Evolutionary conservation across 331 rosid genomes (phyloP), one percentile per base, ranked within the genome.

Genomic region (Acacia pycnantha): DNA sequence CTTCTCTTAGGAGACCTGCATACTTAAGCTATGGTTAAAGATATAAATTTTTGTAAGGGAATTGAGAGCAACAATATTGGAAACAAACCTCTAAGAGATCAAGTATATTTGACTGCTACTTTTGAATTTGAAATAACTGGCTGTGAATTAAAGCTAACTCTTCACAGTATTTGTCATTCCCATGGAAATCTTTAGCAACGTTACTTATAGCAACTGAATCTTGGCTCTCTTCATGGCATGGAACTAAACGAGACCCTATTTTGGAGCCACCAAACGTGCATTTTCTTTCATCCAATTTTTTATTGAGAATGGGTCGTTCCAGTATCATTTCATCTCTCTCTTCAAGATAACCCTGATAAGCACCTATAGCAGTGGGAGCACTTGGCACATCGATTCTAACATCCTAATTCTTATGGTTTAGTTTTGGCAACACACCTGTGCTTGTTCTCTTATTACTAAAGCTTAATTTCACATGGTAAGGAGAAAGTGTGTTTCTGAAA

Each of bases 21-120:
- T 3, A 27, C 48, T 4, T 40, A 54, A 26, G 64, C 65, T 29
- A 37, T 79, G 27, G 26, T 73, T 44, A 48, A 69, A 37, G 59
- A 18, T 4, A 59, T 46, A 27, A 21, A 79, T 43, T 72, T 62
- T 21, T 5, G 11, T 4, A 6, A 56, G 31, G 33, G 48, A 43
- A 76, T 27, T 73, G n/a, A 22, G 41, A 31, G 58, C 51, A 54
- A 58, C 59, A 61, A 82, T 40, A 43, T 77, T 47, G 11, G 81
- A 76, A 83, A 83, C 87, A 86, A 88, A 93, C 97, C 97, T 93
- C 93, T 74, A 93, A 79, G 81, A 91, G 94, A 84, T 91, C 93
- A 73, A 88, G 82, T 35, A 93, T 86, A 84, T 85, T 85, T 70
- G 94, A 86, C 81, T 93, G 97, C 89, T 93, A 94, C 86, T 90